Evolutionary conservation across 2,329 filamentous ascomycete species (phyloP), one percentile per base, ranked within the genome.

Genomic region (Aspergillus pseudoviridinutans): DNA sequence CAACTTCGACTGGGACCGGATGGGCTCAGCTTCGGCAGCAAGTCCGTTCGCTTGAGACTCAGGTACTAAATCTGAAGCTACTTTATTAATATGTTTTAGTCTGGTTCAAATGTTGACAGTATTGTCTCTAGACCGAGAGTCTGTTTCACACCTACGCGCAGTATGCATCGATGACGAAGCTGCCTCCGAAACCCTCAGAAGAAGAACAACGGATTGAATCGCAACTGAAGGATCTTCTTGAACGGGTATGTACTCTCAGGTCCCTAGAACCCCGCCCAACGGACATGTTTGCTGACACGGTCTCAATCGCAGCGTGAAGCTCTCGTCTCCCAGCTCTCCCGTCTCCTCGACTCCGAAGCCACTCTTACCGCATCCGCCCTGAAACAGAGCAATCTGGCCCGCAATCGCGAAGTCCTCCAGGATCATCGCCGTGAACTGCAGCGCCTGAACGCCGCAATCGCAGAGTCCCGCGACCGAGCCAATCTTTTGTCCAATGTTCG

Each of bases 1-100:
- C 82, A 62, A 71, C 80, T 64, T 75, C 83, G 62, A 85, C 77
- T n/a, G 76, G 78, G 61, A 81, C 84, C 62, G 88, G 92, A 78
- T 99, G 94, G 94, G 88, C 91, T 70, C 92, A 97, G 79, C 83
- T 97, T 66, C 90, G 94, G 68, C 92, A 97, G 74, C 93, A 97
- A 78, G 91, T 92, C 60, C 84, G 94, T 68, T 85, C 87, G 49
- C 81, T 97, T 61, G 94, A 99, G 76, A 91, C 88, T 60, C 93
- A 97, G 84, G 93, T 96, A 80, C 63, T 74, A 61, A 49, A 58
- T 54, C 20, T 57, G 27, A 55, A 27, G 46, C 35, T 47, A 24
- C 22, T 7, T 27, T n/a, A 62, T 64, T 67, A 54, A 70, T 35
- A 17, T 0, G 0, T 1, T 7, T 3, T 38, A 17, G 5, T 38